A percentile compares a stretch with the other conserved stretches of the same genome.
phyloP scores from a whole-genome alignment of 1,139 yeast species.

The Zygotorulaspora mrakii region DNA sequence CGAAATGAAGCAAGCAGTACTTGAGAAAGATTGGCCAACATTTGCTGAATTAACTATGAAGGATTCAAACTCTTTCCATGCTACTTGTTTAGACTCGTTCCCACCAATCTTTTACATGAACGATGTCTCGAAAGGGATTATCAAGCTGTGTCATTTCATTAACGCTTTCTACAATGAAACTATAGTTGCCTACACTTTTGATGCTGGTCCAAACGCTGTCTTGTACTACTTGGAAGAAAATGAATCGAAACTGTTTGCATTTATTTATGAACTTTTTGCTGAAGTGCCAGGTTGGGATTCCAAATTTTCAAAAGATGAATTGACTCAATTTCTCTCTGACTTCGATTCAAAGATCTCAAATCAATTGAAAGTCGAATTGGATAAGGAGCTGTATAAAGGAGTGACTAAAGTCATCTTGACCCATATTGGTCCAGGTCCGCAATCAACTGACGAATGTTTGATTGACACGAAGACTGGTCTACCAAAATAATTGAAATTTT shows the following conservation, averaged over 20 bases:
- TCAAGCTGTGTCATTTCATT: slow-evolving; percentile 74
- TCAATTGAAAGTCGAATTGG: slow-evolving; percentile 41
- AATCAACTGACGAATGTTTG: slow-evolving; percentile 49
- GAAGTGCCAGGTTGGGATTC: slow-evolving; percentile 71
- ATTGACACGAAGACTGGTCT: slow-evolving; percentile 49
- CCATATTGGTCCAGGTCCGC: slow-evolving; percentile 84
- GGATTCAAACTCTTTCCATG: slow-evolving; percentile 96
- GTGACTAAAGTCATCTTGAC: slow-evolving; percentile 81
- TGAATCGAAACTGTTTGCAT: slow-evolving; percentile 62
- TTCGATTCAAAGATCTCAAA: slow-evolving; percentile 41
- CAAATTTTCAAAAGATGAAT: slow-evolving; percentile 32
- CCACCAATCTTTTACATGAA: slow-evolving; percentile 96
- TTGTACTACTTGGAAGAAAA: slow-evolving; percentile 76
- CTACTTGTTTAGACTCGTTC: slow-evolving; percentile 88
- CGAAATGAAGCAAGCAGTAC: slow-evolving; percentile 75
- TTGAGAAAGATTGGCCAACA: slow-evolving; percentile 61
- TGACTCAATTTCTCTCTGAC: slow-evolving; percentile 31
- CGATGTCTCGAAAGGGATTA: slow-evolving; percentile 88
- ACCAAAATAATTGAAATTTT: slow-evolving; percentile 35
- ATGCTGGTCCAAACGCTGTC: slow-evolving; percentile 99
- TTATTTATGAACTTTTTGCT: slow-evolving; percentile 52
- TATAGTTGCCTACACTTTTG: slow-evolving; percentile 93
- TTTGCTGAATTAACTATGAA: slow-evolving; percentile 92
- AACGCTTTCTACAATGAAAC: slow-evolving; percentile 62
- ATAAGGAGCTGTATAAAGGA: slow-evolving; percentile 57